A percentile compares a stretch with the other conserved stretches of the same genome.
phyloP scores from a whole-genome alignment of 1,139 yeast genomes.

The Zygotorulaspora mrakii region DNA sequence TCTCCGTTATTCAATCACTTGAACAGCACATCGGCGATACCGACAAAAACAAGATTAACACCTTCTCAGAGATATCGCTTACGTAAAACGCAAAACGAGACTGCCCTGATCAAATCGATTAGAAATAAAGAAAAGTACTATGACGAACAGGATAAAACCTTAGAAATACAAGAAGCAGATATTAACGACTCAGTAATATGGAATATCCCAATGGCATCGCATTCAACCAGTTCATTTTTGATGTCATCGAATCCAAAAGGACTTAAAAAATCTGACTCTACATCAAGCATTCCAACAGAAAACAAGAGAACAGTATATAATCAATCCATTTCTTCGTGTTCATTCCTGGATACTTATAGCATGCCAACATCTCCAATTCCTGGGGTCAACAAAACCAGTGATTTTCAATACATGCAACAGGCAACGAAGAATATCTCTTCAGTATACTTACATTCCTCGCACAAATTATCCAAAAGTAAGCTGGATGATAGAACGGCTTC shows the following conservation, averaged over 20 bases:
- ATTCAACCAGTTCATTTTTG: slow-evolving; percentile 39
- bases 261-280: slow-evolving; percentile 11
- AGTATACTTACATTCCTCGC: slow-evolving; percentile 42
- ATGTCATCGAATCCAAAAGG: slow-evolving; percentile 19
- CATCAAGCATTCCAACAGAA: slow-evolving; percentile 15
- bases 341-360: slow-evolving; percentile 26
- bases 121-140: slow-evolving; percentile 42
- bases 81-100: slow-evolving; percentile 39
- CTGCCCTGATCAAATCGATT: slow-evolving; percentile 34
- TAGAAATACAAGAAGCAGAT: slow-evolving; percentile 29
- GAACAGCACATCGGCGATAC: slow-evolving; percentile 30
- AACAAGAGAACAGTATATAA: slow-evolving; percentile 3
- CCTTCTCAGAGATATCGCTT: slow-evolving; percentile 41
- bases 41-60: slow-evolving; percentile 30
- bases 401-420: slow-evolving; percentile 39
- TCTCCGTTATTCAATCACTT: slow-evolving; percentile 18
- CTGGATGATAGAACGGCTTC: slow-evolving; percentile 38
- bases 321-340: slow-evolving; percentile 11
- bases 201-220: slow-evolving; percentile 47
- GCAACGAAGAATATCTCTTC: slow-evolving; percentile 42
- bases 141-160: slow-evolving; percentile 39
- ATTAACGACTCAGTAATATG: slow-evolving; percentile 42
- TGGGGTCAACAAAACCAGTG: slow-evolving; percentile 37
- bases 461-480: slow-evolving; percentile 38
- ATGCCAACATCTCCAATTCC: slow-evolving; percentile 43